Evolutionary conservation across 1,284 basidiomycete genomes (phyloP).

Genomic region (Ceratobasidium sp.): DNA sequence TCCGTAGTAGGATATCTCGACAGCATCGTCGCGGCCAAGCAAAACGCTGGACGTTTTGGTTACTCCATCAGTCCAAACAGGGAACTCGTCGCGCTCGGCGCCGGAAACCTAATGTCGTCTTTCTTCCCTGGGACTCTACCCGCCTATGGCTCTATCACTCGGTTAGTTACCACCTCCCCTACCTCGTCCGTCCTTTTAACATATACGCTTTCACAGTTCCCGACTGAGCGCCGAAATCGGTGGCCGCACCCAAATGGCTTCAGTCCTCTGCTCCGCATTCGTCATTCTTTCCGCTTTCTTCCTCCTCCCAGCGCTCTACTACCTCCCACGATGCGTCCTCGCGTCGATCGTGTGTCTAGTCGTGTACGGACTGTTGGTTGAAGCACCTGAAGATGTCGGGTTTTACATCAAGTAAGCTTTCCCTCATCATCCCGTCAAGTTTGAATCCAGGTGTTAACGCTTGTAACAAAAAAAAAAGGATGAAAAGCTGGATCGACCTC

Average conservation of each 20-base stretch:
- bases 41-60: slow-evolving; percentile 85
- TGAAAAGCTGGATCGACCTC: slow-evolving; percentile 90
- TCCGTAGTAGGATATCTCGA: slow-evolving; percentile 85
- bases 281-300: slow-evolving; percentile 90
- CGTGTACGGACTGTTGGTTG: slow-evolving; percentile 85
- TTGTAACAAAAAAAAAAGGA: slow-evolving; percentile 63
- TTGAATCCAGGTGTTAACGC: slow-evolving; percentile 29
- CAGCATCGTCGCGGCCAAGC: slow-evolving; percentile 88
- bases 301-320: slow-evolving; percentile 83
- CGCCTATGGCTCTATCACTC: slow-evolving; percentile 90
- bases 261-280: slow-evolving; percentile 79
- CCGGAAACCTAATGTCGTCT: slow-evolving; percentile 82
- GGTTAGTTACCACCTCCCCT: slow-evolving; percentile 60
- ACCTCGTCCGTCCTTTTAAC: slow-evolving; percentile 27
- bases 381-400: slow-evolving; percentile 86
- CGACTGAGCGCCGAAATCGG: slow-evolving; percentile 90
- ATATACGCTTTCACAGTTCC: slow-evolving; percentile 65
- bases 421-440: background rate
- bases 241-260: slow-evolving; percentile 89
- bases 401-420: slow-evolving; percentile 82
- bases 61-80: slow-evolving; percentile 93
- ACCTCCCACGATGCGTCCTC: slow-evolving; percentile 85
- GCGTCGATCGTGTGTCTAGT: slow-evolving; percentile 86
- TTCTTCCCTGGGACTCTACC: slow-evolving; percentile 90
- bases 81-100: slow-evolving; percentile 86